phyloP scores from a whole-genome alignment of 805 yeast species.

The Saturnispora quitensis region DNA sequence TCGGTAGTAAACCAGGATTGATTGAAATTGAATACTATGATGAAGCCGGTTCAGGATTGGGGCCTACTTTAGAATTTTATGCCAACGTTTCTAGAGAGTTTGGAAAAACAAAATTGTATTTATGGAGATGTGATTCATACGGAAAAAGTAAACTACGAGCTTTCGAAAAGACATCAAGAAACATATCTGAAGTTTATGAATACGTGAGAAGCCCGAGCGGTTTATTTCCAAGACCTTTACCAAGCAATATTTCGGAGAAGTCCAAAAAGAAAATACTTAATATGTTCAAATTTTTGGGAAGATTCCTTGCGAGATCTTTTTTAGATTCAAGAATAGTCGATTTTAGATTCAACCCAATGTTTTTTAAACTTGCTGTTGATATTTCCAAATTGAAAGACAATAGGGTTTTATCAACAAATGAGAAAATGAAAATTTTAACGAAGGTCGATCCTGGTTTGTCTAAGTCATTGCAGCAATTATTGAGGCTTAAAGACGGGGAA shows the following conservation, averaged over 20 bases:
- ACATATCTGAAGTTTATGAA: slow-evolving; percentile 2
- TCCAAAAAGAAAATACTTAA: slow-evolving; percentile 30
- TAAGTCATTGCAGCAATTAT: slow-evolving; percentile 14
- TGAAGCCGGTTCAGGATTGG: slow-evolving; percentile 94
- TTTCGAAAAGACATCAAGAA: background rate
- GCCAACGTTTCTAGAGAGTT: slow-evolving; percentile 73
- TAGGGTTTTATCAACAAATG: slow-evolving; percentile 1
- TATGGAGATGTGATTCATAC: slow-evolving; percentile 56
- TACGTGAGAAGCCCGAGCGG: slow-evolving; percentile 41
- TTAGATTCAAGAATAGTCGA: slow-evolving; percentile 85
- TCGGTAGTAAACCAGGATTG: slow-evolving; percentile 72
- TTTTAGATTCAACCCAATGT: slow-evolving; percentile 61
- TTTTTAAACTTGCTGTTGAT: slow-evolving; percentile 50
- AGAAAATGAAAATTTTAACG: slow-evolving; percentile 31
- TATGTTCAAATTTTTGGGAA: slow-evolving; percentile 63
- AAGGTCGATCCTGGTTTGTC: slow-evolving; percentile 52
- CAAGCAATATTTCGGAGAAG: slow-evolving; percentile 6
- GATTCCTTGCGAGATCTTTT: slow-evolving; percentile 77
- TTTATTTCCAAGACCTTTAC: slow-evolving; percentile 65
- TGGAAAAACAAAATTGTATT: slow-evolving; percentile 39
- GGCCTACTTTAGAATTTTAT: slow-evolving; percentile 92
- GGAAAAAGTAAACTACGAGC: background rate
- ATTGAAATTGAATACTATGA: slow-evolving; percentile 81
- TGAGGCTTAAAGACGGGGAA: slow-evolving; percentile 8
- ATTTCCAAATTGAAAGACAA: background rate